A percentile compares a stretch with the other conserved stretches of the same genome.
These are phyloP conservation scores for Podila clonocystis DNA, from an alignment of 192 early-diverging fungal species.

Conservation along the genomic window DNA sequence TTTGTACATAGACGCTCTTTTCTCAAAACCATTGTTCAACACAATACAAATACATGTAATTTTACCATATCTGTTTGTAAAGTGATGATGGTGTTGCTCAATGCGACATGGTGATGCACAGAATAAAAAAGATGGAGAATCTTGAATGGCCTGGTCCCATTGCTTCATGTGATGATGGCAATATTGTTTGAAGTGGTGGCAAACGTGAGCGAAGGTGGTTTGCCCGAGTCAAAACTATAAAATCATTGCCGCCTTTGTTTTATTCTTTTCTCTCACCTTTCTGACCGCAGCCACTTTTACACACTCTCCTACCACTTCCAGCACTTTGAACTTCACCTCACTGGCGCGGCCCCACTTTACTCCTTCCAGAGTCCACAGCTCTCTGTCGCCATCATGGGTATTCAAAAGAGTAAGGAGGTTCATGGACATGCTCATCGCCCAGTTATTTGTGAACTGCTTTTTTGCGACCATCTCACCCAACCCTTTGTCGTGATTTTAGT, in stretches of 20 bases:
- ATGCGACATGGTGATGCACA: too few species aligned
- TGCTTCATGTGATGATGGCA: background rate
- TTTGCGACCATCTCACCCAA: background rate
- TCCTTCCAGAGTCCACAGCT: background rate
- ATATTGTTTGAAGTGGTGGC: background rate
- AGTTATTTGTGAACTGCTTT: background rate
- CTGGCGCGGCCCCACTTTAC: background rate
- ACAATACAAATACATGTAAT: constrained; percentile 6
- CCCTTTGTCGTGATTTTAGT: background rate
- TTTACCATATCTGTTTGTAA: background rate
- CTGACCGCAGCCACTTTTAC: background rate
- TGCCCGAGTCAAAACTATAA: background rate
- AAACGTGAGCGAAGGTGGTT: background rate
- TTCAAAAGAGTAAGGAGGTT: background rate
- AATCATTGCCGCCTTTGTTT: background rate
- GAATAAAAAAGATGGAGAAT: too few species aligned
- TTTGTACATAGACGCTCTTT: background rate
- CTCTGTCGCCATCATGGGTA: background rate
- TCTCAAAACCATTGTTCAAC: background rate
- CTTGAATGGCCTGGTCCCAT: too few species aligned
- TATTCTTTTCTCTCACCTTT: background rate
- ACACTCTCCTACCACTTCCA: background rate
- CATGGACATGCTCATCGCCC: background rate
- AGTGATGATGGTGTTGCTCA: too few species aligned
- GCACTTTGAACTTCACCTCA: background rate